These are phyloP conservation scores for Trichosporon ovoides DNA, from an alignment of 1,284 basidiomycete species.

Conservation along the genomic window DNA sequence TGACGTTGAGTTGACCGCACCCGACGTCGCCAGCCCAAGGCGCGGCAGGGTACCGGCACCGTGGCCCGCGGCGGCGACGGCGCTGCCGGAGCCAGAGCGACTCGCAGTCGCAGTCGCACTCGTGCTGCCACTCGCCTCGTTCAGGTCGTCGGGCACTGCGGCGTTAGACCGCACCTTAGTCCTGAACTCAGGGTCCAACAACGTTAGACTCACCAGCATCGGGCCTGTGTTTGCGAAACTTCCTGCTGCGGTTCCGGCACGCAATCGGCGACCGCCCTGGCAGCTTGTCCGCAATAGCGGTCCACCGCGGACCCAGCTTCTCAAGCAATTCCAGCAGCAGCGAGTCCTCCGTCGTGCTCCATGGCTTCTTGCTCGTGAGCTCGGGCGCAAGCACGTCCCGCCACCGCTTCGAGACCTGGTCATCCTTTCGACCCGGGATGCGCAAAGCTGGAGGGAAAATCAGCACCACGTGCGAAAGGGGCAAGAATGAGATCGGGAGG, in stretches of 20 bases:
- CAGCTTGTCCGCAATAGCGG: slow-evolving; percentile 22
- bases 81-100: background rate
- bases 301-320: slow-evolving; percentile 24
- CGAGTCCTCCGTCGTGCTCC: slow-evolving; percentile 22
- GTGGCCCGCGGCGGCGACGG: background rate
- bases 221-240: slow-evolving; percentile 8
- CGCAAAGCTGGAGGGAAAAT: slow-evolving; percentile 12
- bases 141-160: background rate
- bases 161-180: background rate
- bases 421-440: slow-evolving; percentile 27
- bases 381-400: slow-evolving; percentile 25
- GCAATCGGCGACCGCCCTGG: slow-evolving; percentile 22
- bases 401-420: slow-evolving; percentile 29
- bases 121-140: no score
- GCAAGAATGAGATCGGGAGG: no score
- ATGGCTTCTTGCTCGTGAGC: slow-evolving; percentile 22
- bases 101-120: no score
- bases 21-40: background rate
- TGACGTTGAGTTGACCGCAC: background rate
- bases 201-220: background rate
- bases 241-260: slow-evolving; percentile 22
- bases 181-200: background rate
- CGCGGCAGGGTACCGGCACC: background rate
- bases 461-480: background rate
- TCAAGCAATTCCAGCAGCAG: slow-evolving; percentile 20